phyloP scores from a whole-genome alignment of 306 rosid species.

The Begonia masoniana region DNA sequence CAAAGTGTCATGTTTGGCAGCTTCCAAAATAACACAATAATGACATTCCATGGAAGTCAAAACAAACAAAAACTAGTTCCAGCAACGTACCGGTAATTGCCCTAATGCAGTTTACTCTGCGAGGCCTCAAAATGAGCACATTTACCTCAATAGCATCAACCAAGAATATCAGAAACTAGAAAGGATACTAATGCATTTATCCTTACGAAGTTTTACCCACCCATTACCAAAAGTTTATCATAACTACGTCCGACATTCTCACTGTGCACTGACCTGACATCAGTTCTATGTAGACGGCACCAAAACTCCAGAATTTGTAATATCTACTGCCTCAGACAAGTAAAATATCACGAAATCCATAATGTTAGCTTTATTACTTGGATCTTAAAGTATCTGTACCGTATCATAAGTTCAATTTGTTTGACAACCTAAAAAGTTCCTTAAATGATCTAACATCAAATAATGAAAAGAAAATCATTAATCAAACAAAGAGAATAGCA shows the following conservation, averaged over 20 bases:
- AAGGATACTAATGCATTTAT: neutral
- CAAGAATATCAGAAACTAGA: neutral
- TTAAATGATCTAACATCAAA: no score
- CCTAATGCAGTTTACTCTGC: neutral
- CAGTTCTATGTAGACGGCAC: neutral
- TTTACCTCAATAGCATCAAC: neutral
- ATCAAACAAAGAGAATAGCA: no score
- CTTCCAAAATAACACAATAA: neutral
- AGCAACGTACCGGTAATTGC: conserved; percentile 1
- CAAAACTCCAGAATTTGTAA: no score
- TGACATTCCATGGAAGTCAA: neutral
- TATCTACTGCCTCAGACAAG: no score
- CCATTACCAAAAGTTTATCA: neutral
- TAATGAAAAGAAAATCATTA: no score
- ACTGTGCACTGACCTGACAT: neutral
- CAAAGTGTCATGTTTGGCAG: neutral
- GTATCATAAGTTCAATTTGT: no score
- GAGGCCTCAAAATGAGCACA: neutral
- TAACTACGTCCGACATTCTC: neutral
- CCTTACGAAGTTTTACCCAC: neutral
- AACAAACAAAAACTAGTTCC: conserved; percentile 13
- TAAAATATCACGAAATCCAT: no score
- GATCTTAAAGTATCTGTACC: no score
- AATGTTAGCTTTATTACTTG: no score
- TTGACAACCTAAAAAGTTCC: no score